Percentiles rank a stretch among this genome's conserved stretches.
phyloP scores from a whole-genome alignment of 768 basidiomycete species.

The Suillus lakei region DNA sequence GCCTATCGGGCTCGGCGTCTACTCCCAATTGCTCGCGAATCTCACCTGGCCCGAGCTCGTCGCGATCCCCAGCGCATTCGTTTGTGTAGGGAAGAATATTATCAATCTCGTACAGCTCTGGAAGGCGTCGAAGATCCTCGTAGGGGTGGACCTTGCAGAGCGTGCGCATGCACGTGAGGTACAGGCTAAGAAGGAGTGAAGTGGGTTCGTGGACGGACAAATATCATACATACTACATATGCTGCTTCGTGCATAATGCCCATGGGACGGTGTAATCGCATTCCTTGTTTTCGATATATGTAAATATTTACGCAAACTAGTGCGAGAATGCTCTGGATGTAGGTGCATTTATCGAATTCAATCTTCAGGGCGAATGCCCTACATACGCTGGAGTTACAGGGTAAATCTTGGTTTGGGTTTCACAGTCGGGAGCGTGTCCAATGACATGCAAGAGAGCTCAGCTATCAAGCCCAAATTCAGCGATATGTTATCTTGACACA shows the following conservation, averaged over 20 bases:
- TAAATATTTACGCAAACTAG: background rate
- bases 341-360: background rate
- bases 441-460: background rate
- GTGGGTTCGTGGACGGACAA: conserved; percentile 5
- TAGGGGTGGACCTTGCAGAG: conserved; percentile 91
- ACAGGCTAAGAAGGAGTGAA: conserved; percentile 29
- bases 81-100: conserved; percentile 84
- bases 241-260: conserved; percentile 13
- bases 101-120: conserved; percentile 97
- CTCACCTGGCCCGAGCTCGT: conserved; percentile 81
- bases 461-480: background rate
- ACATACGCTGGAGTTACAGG: background rate
- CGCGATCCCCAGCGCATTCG: conserved; percentile 62
- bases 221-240: conserved; percentile 13
- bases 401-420: background rate
- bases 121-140: conserved; percentile 96
- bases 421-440: background rate
- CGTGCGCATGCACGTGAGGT: conserved; percentile 63
- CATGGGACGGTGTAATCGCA: conserved; percentile 14
- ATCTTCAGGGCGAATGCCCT: background rate
- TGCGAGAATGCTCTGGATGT: background rate
- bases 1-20: conserved; percentile 59
- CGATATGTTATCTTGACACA: background rate
- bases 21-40: conserved; percentile 17
- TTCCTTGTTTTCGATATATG: conserved; percentile 11